Conservation (phyloP, 805 yeast species). For the Kodamaea nitidulidarum region DNA sequence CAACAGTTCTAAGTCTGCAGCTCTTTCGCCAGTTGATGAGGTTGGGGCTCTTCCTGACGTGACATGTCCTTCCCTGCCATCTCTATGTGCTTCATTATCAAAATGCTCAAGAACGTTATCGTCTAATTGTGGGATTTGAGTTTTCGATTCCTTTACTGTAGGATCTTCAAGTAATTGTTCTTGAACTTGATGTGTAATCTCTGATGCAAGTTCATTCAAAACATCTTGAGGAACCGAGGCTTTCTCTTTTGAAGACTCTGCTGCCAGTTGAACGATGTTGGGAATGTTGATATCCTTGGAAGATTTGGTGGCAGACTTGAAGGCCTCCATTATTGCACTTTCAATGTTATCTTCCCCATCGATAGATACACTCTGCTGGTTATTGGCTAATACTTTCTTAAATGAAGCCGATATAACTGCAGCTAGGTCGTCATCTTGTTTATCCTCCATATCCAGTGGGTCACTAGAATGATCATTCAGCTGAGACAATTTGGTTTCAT, state of each 20-base stretch:
- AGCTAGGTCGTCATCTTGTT: constrained; percentile 10
- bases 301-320: constrained; percentile 17
- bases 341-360: constrained; percentile 16
- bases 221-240: constrained; percentile 19
- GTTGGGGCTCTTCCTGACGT: neutral
- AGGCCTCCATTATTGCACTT: constrained; percentile 28
- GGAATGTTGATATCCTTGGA: constrained; percentile 15
- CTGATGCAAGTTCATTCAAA: constrained; percentile 26
- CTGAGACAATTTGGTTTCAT: neutral
- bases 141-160: constrained; percentile 10
- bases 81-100: constrained; percentile 28
- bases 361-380: neutral
- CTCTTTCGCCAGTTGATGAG: constrained; percentile 14
- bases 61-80: constrained; percentile 13
- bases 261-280: constrained; percentile 25
- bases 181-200: constrained; percentile 30
- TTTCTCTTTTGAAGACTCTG: constrained; percentile 9
- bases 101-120: constrained; percentile 36
- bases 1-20: constrained; percentile 49
- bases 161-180: constrained; percentile 18
- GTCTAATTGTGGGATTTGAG: constrained; percentile 29
- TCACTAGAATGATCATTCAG: too few species aligned
- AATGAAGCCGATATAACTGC: constrained; percentile 13
- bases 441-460: too few species aligned
- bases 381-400: constrained; percentile 9